Evolutionary conservation across 257 asterid genomes (phyloP), one percentile per base, ranked within the genome.

Genomic region (Petunia axillaris): DNA sequence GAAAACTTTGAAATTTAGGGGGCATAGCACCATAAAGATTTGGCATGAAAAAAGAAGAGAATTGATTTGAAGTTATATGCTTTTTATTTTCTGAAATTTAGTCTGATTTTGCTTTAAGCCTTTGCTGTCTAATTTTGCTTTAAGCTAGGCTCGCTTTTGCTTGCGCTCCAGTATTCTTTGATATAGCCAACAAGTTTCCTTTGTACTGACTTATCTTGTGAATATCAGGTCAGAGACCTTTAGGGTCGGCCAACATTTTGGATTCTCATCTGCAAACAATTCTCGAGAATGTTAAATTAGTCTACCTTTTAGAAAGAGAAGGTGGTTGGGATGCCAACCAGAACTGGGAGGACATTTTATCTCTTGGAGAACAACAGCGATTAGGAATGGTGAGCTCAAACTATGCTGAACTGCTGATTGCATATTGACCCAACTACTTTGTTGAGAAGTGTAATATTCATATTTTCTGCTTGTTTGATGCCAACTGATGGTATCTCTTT

Each of bases 321-420:
- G 98, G 99, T 70, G 97, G 98, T 41, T 94, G 96, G 95, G 99
- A 90, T 83, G 73, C 96, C 50, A 83, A 66, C 86, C 94, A 85
- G 87, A 96, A 94, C 91, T 96, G 99, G 99, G 99, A 94, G 87
- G 99, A 96, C 85, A 94, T 94, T 84, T 83, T 96, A 66, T 96
- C 99, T 65, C 98, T 96, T 67, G 99, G 99, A 77, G 99, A 96
- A 86, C 99, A 96, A 76, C 99, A 96, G 81, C 91, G 99, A 79
- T 79, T 96, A 53, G 99, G 99, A 87, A 96, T 96, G 98, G 99
- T 96, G 81, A 78, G 96, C 82, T 77, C 73, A 48, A 54, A 52
- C 60, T 68, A 16, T 70, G 59, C 58, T 62, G 14, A 25, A 25
- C 25, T 70, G 59, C 58, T 16, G 40, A 41, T 79, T 6, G 41